A percentile compares a stretch with the other conserved stretches of the same genome.
These are phyloP conservation scores for Moesziomyces globuligerus DNA, from an alignment of 1,284 basidiomycete species.

Conservation along the genomic window DNA sequence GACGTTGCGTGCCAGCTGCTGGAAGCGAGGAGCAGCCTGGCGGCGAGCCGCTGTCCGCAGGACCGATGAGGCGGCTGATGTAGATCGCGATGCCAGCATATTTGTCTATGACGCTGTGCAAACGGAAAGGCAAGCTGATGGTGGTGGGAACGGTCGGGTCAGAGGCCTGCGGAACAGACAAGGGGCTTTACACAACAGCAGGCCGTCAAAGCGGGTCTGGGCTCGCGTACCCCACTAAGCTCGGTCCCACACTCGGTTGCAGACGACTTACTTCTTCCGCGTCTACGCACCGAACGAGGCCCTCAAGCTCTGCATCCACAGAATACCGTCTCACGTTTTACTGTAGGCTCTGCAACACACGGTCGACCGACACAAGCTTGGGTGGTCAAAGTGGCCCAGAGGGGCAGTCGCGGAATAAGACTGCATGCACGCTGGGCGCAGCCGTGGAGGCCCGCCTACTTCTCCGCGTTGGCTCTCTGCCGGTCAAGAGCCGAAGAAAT, in stretches of 20 bases:
- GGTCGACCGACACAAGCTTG: too few species aligned
- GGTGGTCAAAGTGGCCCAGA: too few species aligned
- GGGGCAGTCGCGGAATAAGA: neutral
- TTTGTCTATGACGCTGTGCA: neutral
- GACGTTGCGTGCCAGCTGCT: constrained; percentile 21
- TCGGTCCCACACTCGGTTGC: too few species aligned
- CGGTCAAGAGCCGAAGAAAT: constrained; percentile 13
- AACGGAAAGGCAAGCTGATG: constrained; percentile 2
- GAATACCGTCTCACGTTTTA: too few species aligned
- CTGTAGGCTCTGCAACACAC: too few species aligned
- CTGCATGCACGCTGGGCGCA: constrained; percentile 11
- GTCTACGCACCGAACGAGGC: too few species aligned
- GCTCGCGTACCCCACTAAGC: too few species aligned
- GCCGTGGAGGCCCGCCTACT: constrained; percentile 18
- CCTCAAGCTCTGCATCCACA: too few species aligned
- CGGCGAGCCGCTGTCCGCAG: constrained; percentile 27
- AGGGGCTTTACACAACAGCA: too few species aligned
- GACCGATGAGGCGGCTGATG: constrained; percentile 22
- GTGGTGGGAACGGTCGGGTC: constrained; percentile 4
- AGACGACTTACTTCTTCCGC: too few species aligned
- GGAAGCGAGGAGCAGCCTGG: constrained; percentile 1
- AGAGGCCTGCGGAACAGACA: too few species aligned
- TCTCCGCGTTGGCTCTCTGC: constrained; percentile 2
- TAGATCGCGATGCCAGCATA: constrained; percentile 30
- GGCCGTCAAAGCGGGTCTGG: too few species aligned